Conservation (phyloP, 345 rosid genomes). For the Noccaea caerulescens region DNA sequence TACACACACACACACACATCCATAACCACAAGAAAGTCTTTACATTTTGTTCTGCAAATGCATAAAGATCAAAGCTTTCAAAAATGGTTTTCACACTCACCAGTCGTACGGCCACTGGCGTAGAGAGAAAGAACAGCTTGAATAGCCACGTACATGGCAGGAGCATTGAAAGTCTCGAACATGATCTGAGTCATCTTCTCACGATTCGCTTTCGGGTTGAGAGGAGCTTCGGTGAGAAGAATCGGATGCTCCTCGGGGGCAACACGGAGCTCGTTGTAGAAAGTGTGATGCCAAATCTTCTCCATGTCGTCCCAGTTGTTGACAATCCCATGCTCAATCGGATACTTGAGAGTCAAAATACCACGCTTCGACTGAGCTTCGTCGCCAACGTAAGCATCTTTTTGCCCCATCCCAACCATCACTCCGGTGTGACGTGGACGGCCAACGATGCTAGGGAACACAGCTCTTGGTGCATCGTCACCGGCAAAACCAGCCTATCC, state of each 20-base stretch:
- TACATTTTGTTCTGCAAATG: background rate
- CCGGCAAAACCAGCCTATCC: slow-evolving; percentile 94
- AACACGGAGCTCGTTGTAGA: slow-evolving; percentile 95
- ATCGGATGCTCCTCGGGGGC: slow-evolving; percentile 92
- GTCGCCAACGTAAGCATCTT: slow-evolving; percentile 91
- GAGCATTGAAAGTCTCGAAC: slow-evolving; percentile 92
- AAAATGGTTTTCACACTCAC: slow-evolving; percentile 62
- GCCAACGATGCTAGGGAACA: slow-evolving; percentile 90
- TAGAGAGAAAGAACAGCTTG: slow-evolving; percentile 95
- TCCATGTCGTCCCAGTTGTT: slow-evolving; percentile 99
- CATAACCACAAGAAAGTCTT: background rate
- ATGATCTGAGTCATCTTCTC: slow-evolving; percentile 98
- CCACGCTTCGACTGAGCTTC: slow-evolving; percentile 83
- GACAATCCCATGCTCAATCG: slow-evolving; percentile 90
- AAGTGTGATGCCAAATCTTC: slow-evolving; percentile 93
- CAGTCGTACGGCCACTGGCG: slow-evolving; percentile 98
- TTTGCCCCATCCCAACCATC: slow-evolving; percentile 87
- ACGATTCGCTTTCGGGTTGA: slow-evolving; percentile 96
- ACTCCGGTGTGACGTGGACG: slow-evolving; percentile 96
- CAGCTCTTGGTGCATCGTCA: slow-evolving; percentile 90
- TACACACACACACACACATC: slow-evolving; percentile 37
- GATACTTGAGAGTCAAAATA: slow-evolving; percentile 78
- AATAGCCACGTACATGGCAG: slow-evolving; percentile 92
- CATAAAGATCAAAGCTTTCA: slow-evolving; percentile 20
- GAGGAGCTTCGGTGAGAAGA: slow-evolving; percentile 85